These are phyloP conservation scores for Erodium moschatum DNA, from an alignment of 441 rosid species.

Conservation along the genomic window DNA sequence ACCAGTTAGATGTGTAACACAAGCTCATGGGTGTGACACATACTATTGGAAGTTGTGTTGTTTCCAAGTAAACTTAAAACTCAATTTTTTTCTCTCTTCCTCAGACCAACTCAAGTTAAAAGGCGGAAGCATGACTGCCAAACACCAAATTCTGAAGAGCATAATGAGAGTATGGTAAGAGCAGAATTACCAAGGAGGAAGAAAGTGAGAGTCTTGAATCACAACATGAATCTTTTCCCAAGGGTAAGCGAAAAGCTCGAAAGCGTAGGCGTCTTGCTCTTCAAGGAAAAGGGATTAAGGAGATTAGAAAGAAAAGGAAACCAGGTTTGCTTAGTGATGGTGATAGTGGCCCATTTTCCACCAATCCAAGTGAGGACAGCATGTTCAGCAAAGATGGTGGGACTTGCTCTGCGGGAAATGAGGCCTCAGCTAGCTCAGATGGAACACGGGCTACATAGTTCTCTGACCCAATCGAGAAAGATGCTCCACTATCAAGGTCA, in stretches of 20 bases:
- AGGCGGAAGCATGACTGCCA: constrained; percentile 71
- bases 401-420: constrained; percentile 25
- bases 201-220: constrained; percentile 45
- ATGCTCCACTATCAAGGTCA: constrained; percentile 6
- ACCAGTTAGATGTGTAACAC: too few relatives aligned
- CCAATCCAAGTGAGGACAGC: constrained; percentile 61
- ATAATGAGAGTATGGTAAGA: constrained; percentile 32
- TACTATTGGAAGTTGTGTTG: neutral
- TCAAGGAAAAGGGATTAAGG: constrained; percentile 16
- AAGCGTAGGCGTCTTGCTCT: constrained; percentile 16
- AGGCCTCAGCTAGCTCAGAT: constrained; percentile 59
- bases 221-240: constrained; percentile 15
- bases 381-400: constrained; percentile 25
- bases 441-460: constrained; percentile 35
- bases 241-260: constrained; percentile 17
- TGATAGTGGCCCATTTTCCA: constrained; percentile 41
- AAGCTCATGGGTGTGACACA: too few relatives aligned
- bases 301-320: constrained; percentile 11
- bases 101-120: constrained; percentile 77
- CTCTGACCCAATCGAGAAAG: too few relatives aligned
- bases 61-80: neutral
- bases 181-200: constrained; percentile 33
- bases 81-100: constrained; percentile 17
- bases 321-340: constrained; percentile 5
- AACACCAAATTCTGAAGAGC: constrained; percentile 17